Conservation (phyloP, 495 filamentous ascomycete genomes). For the Cryomyces antarcticus region DNA sequence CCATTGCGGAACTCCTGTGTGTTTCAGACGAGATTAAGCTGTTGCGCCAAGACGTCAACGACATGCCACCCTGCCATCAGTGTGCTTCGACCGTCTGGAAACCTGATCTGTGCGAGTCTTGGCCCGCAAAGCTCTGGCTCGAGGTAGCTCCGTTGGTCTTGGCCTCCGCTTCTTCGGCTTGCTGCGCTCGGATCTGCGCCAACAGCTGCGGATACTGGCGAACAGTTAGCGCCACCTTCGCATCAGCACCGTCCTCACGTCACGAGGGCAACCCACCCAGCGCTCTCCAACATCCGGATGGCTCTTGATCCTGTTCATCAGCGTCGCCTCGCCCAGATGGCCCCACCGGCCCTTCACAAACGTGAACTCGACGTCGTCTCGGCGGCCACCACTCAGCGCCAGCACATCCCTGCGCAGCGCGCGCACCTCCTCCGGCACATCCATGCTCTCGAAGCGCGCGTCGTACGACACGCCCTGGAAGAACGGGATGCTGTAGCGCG, state of each 20-base stretch:
- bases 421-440: conserved; percentile 46
- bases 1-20: too few species aligned
- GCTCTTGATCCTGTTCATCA: conserved; percentile 66
- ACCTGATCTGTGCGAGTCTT: background rate
- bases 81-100: too few species aligned
- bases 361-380: conserved; percentile 63
- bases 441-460: conserved; percentile 54
- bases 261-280: conserved; percentile 27
- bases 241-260: background rate
- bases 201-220: conserved; percentile 18
- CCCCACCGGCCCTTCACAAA: conserved; percentile 45
- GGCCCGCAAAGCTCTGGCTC: too few species aligned
- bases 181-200: conserved; percentile 14
- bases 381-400: conserved; percentile 25
- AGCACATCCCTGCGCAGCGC: conserved; percentile 33
- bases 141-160: background rate
- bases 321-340: conserved; percentile 62
- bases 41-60: too few species aligned
- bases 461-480: conserved; percentile 83
- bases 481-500: conserved; percentile 72
- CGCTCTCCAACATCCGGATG: conserved; percentile 77
- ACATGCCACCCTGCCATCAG: too few species aligned
- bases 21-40: too few species aligned
- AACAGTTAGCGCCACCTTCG: background rate
- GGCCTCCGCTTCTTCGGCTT: conserved; percentile 6